Base-by-base conservation (phyloP, 2,329 filamentous ascomycete species). In the Paradendryphiella salina region DNA sequence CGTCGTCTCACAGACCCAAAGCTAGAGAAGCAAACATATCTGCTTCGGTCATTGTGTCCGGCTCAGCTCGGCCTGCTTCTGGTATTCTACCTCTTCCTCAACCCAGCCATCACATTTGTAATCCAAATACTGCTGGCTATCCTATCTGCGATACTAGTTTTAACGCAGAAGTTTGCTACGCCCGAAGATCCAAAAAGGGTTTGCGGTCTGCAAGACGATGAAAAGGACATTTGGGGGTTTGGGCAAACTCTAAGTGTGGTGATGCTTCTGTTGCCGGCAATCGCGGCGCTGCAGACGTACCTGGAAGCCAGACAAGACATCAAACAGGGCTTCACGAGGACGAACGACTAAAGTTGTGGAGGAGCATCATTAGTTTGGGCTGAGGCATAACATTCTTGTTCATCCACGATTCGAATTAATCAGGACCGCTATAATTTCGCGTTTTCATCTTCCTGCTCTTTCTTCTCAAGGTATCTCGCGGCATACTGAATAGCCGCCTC, bases 401-500 rank as follows among this genome's bases (percentile, higher is more conserved):
- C 23, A 2, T 26, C 23, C 23, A 26, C 2, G 8, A 26, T 26
- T 26, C 10, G 5, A 1, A 3, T 26, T 26, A 9, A 26, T 2
- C 39, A 23, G 13, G 10, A 29, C 18, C 2, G 3, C 15, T 38
- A 52, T 11, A 52, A 3, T 10, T 37, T 48, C 13, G 49, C 33
- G 4, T n/a, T 26, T 4, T 28, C 28, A 1, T 37, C 32, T 3
- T 46, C 26, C 9, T 15, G 26, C 7, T 41, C 38, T 9, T 36
- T 48, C 28, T 39, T 48, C 26, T 28, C 18, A 11, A 75, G 57
- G 51, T 64, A 46, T 48, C 60, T 69, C 18, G 69, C 70, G 3
- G 72, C 74, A 61, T 72, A 78, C 34, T 76, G 72, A 45, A 79
- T 72, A 6, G 77, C 76, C 42, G 74, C 76, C 17, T 72, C 76